Percentiles rank a stretch among this genome's conserved stretches.
Evolutionary conservation across 805 yeast species (phyloP).

Genomic region (Torulaspora indica): DNA sequence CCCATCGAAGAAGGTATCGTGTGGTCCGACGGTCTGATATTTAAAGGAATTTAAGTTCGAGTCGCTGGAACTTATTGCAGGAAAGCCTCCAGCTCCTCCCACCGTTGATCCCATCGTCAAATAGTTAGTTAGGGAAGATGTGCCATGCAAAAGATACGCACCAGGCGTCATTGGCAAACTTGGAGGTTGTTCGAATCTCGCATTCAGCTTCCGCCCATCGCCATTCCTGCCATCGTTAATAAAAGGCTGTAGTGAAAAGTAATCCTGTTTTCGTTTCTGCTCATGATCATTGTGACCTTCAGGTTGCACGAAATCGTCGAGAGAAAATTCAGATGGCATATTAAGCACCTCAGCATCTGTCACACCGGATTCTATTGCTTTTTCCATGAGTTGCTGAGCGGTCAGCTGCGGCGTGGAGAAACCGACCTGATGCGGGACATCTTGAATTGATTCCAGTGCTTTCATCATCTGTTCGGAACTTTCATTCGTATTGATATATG

Average conservation of each 20-base stretch:
- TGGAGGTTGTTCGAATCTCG: neutral
- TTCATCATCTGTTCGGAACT: slow-evolving; percentile 14
- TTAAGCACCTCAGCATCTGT: slow-evolving; percentile 24
- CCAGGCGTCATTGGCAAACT: slow-evolving; percentile 11
- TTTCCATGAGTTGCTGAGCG: slow-evolving; percentile 44
- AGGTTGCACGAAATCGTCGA: slow-evolving; percentile 15
- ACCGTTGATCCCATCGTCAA: slow-evolving; percentile 39
- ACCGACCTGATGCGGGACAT: slow-evolving; percentile 61
- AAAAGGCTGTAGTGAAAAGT: neutral
- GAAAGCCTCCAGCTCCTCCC: slow-evolving; percentile 41
- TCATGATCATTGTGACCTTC: neutral
- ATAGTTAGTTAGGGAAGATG: slow-evolving; percentile 39
- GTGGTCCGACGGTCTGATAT: slow-evolving; percentile 21
- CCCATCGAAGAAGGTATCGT: slow-evolving; percentile 1
- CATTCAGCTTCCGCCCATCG: slow-evolving; percentile 4
- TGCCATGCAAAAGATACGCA: slow-evolving; percentile 23
- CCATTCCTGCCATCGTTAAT: neutral
- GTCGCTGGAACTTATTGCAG: slow-evolving; percentile 18
- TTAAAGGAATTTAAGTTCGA: slow-evolving; percentile 36
- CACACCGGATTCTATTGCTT: slow-evolving; percentile 28
- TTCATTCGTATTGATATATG: slow-evolving; percentile 29
- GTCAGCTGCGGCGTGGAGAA: slow-evolving; percentile 76
- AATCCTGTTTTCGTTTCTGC: slow-evolving; percentile 3
- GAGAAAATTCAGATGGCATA: slow-evolving; percentile 26
- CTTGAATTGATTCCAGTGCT: slow-evolving; percentile 22